These are phyloP conservation scores for Cladosporium sp. DNA, from an alignment of 2,329 filamentous ascomycete species.

Conservation along the genomic window DNA sequence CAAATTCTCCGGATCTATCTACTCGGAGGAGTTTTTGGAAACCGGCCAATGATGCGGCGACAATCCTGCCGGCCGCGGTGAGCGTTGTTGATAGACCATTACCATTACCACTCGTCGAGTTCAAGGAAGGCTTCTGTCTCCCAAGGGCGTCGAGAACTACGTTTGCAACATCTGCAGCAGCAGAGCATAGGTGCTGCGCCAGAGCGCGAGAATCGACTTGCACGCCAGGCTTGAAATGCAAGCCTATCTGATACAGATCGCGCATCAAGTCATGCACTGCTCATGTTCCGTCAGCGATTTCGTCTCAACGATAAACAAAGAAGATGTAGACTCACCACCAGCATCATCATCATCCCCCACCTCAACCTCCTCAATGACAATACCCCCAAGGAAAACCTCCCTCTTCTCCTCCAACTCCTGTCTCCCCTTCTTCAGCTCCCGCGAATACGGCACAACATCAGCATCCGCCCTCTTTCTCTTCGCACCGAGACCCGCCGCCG, in stretches of 20 bases:
- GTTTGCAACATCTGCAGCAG: not conserved
- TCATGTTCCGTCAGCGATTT: not conserved
- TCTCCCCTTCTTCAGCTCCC: slow-evolving; percentile 21
- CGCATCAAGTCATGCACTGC: slow-evolving; percentile 22
- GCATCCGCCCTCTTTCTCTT: slow-evolving; percentile 26
- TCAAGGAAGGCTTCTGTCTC: not conserved
- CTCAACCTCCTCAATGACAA: slow-evolving; percentile 7
- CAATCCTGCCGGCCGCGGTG: slow-evolving; percentile 18
- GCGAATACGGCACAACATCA: slow-evolving; percentile 20
- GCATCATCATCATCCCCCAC: not conserved
- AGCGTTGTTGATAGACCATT: slow-evolving; percentile 17
- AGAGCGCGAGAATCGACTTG: slow-evolving; percentile 13
- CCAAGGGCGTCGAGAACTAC: not conserved
- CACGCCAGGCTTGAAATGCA: slow-evolving; percentile 17
- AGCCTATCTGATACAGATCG: slow-evolving; percentile 24
- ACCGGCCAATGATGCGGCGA: slow-evolving; percentile 20
- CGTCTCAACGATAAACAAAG: not conserved
- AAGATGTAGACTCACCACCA: not conserved
- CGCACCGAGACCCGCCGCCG: slow-evolving; percentile 13
- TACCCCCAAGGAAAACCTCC: not conserved
- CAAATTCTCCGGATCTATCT: slow-evolving; percentile 10
- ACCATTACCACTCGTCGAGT: slow-evolving; percentile 1
- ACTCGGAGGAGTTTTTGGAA: slow-evolving; percentile 18
- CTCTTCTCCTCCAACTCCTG: slow-evolving; percentile 13
- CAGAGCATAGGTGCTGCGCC: not conserved